phyloP scores from a whole-genome alignment of 805 yeast genomes.

The Saturnispora silvae region DNA sequence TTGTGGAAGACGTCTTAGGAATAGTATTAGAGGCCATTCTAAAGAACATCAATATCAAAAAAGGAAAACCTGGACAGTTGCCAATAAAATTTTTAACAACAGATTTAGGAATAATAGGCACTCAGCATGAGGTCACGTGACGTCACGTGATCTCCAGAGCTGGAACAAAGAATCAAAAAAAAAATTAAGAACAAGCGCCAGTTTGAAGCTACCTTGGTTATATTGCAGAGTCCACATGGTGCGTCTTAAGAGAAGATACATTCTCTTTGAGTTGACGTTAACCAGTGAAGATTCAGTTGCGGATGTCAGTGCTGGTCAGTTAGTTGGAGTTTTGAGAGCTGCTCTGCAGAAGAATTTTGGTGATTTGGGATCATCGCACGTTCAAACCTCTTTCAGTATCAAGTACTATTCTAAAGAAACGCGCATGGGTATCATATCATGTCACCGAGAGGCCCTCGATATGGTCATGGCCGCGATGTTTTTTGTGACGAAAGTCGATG shows the following conservation, averaged over 20 bases:
- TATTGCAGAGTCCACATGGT: slow-evolving; percentile 50
- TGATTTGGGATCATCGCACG: slow-evolving; percentile 59
- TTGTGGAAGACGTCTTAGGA: background rate
- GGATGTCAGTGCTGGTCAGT: slow-evolving; percentile 37
- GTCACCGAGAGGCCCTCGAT: slow-evolving; percentile 54
- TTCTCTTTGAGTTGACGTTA: slow-evolving; percentile 60
- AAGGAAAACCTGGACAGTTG: too few relatives aligned
- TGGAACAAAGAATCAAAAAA: too few relatives aligned
- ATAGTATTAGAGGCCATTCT: too few relatives aligned
- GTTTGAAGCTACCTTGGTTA: too few relatives aligned
- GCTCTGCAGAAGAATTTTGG: slow-evolving; percentile 62
- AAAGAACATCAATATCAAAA: too few relatives aligned
- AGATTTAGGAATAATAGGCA: too few relatives aligned
- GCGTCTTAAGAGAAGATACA: slow-evolving; percentile 74
- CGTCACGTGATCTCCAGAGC: too few relatives aligned
- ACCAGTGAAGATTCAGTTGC: too few relatives aligned
- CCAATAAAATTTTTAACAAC: too few relatives aligned
- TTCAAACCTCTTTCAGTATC: slow-evolving; percentile 28
- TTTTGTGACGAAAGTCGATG: slow-evolving; percentile 41
- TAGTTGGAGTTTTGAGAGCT: slow-evolving; percentile 44
- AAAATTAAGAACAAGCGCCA: too few relatives aligned
- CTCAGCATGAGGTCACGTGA: background rate
- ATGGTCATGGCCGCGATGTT: slow-evolving; percentile 58
- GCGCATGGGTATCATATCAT: slow-evolving; percentile 74
- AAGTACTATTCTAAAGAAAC: slow-evolving; percentile 78